phyloP scores from a whole-genome alignment of 1,284 basidiomycete genomes.

The Tetrapyrgos nigripes region DNA sequence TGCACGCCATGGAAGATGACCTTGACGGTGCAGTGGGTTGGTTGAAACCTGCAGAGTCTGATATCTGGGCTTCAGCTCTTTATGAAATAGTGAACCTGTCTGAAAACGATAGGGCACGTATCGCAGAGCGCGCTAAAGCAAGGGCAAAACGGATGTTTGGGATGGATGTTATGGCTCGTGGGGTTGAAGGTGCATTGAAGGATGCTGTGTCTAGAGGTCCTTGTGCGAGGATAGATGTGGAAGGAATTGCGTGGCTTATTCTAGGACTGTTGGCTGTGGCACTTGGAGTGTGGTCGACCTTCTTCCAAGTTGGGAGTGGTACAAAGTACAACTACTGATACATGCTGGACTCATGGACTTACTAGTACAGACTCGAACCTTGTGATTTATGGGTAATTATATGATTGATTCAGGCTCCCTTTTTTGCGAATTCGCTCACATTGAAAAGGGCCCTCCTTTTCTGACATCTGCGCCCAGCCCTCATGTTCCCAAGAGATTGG shows the following conservation, averaged over 20 bases:
- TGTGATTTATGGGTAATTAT: no score
- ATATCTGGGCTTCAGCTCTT: slow-evolving; percentile 76
- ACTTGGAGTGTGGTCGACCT: no score
- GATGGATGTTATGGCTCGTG: slow-evolving; percentile 68
- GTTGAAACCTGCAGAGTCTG: slow-evolving; percentile 68
- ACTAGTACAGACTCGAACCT: no score
- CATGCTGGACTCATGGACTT: no score
- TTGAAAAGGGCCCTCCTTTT: no score
- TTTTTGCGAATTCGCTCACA: no score
- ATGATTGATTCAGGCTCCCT: no score
- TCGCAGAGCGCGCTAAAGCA: slow-evolving; percentile 58
- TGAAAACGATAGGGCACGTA: slow-evolving; percentile 46
- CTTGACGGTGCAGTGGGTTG: slow-evolving; percentile 61
- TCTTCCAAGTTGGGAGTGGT: no score
- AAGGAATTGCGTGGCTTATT: neutral
- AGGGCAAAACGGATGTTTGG: slow-evolving; percentile 30
- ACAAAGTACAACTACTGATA: no score
- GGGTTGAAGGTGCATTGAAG: slow-evolving; percentile 59
- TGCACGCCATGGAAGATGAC: slow-evolving; percentile 53
- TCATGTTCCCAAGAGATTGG: no score
- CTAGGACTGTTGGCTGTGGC: neutral
- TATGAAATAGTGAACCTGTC: slow-evolving; percentile 63
- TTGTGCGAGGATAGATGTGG: slow-evolving; percentile 9
- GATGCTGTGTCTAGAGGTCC: slow-evolving; percentile 59
- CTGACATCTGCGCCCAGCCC: no score